Evolutionary conservation across 331 rosid genomes (phyloP).

Genomic region (Dryas integrifolia): DNA sequence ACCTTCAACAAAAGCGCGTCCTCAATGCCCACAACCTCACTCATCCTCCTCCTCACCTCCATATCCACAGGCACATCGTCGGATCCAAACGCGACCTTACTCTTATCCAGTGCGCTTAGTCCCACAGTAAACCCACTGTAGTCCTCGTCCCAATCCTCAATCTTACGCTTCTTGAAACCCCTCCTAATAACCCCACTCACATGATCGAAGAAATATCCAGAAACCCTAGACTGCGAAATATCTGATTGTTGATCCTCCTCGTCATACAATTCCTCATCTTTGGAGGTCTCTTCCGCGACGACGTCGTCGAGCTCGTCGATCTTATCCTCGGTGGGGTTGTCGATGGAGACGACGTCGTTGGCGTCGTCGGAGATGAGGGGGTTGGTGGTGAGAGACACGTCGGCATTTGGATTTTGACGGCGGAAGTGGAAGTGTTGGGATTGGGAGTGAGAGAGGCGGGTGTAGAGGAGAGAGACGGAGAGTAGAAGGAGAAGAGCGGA

Average conservation of each 20-base stretch:
- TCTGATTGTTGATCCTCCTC: slow-evolving; percentile 49
- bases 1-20: slow-evolving; percentile 57
- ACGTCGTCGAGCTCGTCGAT: slow-evolving; percentile 74
- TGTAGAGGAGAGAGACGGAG: slow-evolving; percentile 77
- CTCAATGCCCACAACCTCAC: slow-evolving; percentile 44
- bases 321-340: slow-evolving; percentile 48
- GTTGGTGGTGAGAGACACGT: slow-evolving; percentile 33
- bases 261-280: slow-evolving; percentile 42
- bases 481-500: slow-evolving; percentile 70
- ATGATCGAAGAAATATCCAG: slow-evolving; percentile 71
- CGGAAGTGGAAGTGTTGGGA: slow-evolving; percentile 31
- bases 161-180: slow-evolving; percentile 46
- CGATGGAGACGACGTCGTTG: slow-evolving; percentile 11
- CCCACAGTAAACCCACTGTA: slow-evolving; percentile 37
- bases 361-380: slow-evolving; percentile 49
- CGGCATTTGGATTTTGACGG: neutral
- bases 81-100: slow-evolving; percentile 60
- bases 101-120: slow-evolving; percentile 41
- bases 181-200: slow-evolving; percentile 54
- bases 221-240: slow-evolving; percentile 24
- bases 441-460: slow-evolving; percentile 64
- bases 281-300: slow-evolving; percentile 29
- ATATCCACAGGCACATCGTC: slow-evolving; percentile 73
- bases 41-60: slow-evolving; percentile 37
- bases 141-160: slow-evolving; percentile 51